A percentile compares a stretch with the other conserved stretches of the same genome.
Evolutionary conservation across 2,329 filamentous ascomycete genomes (phyloP).

Genomic region (Penicillium sp.): DNA sequence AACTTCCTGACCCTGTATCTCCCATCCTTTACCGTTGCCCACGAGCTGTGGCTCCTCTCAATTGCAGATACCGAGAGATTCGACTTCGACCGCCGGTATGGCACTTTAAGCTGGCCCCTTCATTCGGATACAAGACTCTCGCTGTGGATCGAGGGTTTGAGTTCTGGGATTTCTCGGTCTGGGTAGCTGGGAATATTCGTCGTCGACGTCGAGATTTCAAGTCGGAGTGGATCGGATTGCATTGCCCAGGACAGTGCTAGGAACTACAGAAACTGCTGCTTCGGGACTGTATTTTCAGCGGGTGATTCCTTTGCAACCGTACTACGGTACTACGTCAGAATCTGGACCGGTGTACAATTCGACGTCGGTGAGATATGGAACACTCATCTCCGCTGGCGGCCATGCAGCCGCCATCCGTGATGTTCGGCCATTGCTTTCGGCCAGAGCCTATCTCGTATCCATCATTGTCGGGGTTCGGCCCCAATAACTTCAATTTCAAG

Average conservation of each 20-base stretch:
- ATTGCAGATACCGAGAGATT: slow-evolving; percentile 10
- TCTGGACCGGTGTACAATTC: slow-evolving; percentile 13
- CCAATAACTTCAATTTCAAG: slow-evolving; percentile 70
- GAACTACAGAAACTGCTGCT: neutral
- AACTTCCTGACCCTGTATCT: slow-evolving; percentile 6
- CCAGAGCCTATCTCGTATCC: slow-evolving; percentile 53
- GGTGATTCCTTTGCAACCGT: slow-evolving; percentile 4
- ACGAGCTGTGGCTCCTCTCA: slow-evolving; percentile 24
- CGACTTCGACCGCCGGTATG: slow-evolving; percentile 25
- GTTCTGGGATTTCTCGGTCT: slow-evolving; percentile 8
- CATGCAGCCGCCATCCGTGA: slow-evolving; percentile 69
- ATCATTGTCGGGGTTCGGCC: slow-evolving; percentile 54
- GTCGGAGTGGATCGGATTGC: neutral
- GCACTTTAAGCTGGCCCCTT: slow-evolving; percentile 23
- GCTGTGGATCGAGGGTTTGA: slow-evolving; percentile 21
- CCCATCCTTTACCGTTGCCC: slow-evolving; percentile 13
- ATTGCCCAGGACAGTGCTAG: neutral
- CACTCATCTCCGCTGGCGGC: slow-evolving; percentile 90
- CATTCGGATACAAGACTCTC: slow-evolving; percentile 17
- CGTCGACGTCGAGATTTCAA: neutral
- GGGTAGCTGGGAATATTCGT: neutral
- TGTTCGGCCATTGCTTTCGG: slow-evolving; percentile 59
- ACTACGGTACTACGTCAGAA: slow-evolving; percentile 15
- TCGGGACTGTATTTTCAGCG: neutral
- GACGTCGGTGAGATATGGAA: slow-evolving; percentile 59